Evolutionary conservation across 2,329 filamentous ascomycete genomes (phyloP).

Genomic region (Aspergillaceae sp.): DNA sequence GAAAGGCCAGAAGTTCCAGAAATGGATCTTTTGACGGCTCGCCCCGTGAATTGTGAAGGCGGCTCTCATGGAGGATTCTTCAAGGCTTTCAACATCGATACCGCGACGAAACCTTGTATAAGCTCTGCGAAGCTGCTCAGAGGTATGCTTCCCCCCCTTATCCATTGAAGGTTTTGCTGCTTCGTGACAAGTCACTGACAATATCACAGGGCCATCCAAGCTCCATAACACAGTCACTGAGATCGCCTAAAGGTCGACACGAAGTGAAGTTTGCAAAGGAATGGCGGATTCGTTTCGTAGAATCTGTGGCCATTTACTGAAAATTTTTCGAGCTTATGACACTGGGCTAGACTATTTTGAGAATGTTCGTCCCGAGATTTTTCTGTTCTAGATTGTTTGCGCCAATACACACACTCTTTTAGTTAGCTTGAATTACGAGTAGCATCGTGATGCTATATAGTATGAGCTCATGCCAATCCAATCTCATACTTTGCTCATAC

Average conservation of each 20-base stretch:
- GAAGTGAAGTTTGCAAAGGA: constrained; percentile 21
- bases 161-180: too few relatives aligned
- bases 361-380: constrained; percentile 9
- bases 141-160: constrained; percentile 19
- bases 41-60: constrained; percentile 33
- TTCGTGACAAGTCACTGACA: too few relatives aligned
- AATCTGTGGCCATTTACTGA: constrained; percentile 6
- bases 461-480: neutral
- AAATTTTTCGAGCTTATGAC: constrained; percentile 10
- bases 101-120: constrained; percentile 22
- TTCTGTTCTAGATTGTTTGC: constrained; percentile 7
- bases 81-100: constrained; percentile 24
- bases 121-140: constrained; percentile 30
- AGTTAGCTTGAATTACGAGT: neutral
- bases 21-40: constrained; percentile 48
- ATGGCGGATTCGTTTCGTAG: constrained; percentile 15
- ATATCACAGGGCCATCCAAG: constrained; percentile 35
- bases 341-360: constrained; percentile 11
- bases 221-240: constrained; percentile 30
- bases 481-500: too few relatives aligned
- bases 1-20: constrained; percentile 53
- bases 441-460: neutral
- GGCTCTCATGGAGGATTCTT: constrained; percentile 23
- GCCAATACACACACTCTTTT: constrained; percentile 3
- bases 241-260: constrained; percentile 18